Conservation (phyloP, 441 rosid species). For the Populus hybrid region DNA sequence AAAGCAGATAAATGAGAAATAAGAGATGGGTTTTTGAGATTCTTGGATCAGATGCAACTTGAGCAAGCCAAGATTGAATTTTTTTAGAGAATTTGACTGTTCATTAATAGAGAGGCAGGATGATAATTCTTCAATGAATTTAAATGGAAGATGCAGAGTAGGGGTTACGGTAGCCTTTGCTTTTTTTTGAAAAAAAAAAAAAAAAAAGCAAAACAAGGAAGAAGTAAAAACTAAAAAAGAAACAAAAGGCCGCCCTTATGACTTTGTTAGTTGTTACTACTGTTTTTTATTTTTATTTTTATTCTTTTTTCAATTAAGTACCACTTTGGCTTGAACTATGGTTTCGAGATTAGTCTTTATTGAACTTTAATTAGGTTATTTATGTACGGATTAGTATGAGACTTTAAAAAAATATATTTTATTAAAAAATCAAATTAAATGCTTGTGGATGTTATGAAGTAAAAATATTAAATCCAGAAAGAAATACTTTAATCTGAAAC, state of each 20-base stretch:
- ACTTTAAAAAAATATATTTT: no score
- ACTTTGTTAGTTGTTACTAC: neutral
- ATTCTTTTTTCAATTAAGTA: no score
- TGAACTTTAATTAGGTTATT: no score
- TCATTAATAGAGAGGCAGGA: constrained; percentile 2
- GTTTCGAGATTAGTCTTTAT: neutral
- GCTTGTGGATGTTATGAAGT: neutral
- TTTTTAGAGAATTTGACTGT: neutral
- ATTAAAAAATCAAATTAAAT: neutral
- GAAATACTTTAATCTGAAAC: no score
- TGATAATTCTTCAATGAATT: neutral
- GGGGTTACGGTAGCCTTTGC: neutral
- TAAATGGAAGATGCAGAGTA: constrained; percentile 1
- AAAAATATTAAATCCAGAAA: neutral
- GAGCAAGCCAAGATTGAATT: neutral
- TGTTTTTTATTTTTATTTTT: neutral
- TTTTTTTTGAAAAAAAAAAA: neutral
- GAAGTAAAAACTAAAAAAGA: neutral
- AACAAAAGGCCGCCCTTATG: constrained; percentile 15
- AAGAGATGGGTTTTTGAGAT: neutral
- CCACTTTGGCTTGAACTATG: neutral
- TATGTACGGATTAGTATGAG: no score
- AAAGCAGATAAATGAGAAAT: neutral
- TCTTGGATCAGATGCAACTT: constrained; percentile 19
- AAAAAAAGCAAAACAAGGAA: constrained; percentile 1